phyloP scores from a whole-genome alignment of 768 basidiomycete species.

The Leccinum pellstonianum region DNA sequence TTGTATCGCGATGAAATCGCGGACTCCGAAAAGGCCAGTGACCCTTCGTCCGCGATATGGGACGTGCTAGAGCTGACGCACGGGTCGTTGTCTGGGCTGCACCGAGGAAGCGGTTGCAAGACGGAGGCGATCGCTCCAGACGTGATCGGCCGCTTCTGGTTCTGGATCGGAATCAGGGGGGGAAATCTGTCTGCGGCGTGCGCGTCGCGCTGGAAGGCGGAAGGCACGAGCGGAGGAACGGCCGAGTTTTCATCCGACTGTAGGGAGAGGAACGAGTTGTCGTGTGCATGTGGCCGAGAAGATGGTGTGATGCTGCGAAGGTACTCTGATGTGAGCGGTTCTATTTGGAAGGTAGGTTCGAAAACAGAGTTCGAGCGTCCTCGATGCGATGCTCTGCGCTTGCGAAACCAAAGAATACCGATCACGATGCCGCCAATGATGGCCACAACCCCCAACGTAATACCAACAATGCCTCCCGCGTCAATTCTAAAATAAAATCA shows the following conservation, averaged over 20 bases:
- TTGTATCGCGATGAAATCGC: neutral
- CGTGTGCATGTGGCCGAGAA: neutral
- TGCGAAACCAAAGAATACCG: slow-evolving; percentile 11
- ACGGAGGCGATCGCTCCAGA: neutral
- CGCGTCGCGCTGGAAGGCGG: slow-evolving; percentile 13
- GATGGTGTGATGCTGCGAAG: neutral
- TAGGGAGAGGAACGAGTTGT: neutral
- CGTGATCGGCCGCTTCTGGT: neutral
- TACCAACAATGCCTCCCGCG: slow-evolving; percentile 8
- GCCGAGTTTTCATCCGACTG: neutral
- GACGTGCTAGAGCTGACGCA: neutral
- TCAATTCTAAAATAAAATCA: slow-evolving; percentile 6
- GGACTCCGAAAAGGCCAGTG: neutral
- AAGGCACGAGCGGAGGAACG: slow-evolving; percentile 7
- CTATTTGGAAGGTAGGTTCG: neutral
- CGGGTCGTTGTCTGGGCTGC: neutral
- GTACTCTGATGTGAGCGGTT: slow-evolving; percentile 6
- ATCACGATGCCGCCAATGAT: neutral
- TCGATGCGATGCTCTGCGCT: neutral
- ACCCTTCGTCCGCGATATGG: neutral
- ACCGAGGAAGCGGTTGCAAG: slow-evolving; percentile 6
- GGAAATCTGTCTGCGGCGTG: neutral
- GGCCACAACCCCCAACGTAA: slow-evolving; percentile 12
- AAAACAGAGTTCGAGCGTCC: neutral
- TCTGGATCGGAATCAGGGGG: neutral